A percentile compares a stretch with the other conserved stretches of the same genome.
phyloP scores from a whole-genome alignment of 202 grass and related monocot species.

The Hordeum pubiflorum region DNA sequence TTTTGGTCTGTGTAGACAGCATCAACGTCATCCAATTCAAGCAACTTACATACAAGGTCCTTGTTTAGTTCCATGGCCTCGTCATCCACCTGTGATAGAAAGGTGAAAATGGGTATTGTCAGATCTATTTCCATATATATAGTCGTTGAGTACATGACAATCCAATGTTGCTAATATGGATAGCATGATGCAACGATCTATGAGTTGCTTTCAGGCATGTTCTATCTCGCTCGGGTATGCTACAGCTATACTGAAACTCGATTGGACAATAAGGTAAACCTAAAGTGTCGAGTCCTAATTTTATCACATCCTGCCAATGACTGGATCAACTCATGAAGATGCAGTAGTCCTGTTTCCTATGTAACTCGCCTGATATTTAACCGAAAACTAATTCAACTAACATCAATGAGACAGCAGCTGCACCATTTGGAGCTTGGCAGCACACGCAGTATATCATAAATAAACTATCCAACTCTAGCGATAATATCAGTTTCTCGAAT shows the following conservation, averaged over 20 bases:
- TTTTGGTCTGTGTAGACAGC: conserved; percentile 86
- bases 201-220: background rate
- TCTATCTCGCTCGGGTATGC: background rate
- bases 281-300: background rate
- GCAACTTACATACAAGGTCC: conserved; percentile 71
- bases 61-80: conserved; percentile 95
- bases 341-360: background rate
- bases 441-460: background rate
- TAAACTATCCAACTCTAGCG: background rate
- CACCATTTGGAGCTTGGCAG: background rate
- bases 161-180: background rate
- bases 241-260: background rate
- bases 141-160: background rate
- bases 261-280: background rate
- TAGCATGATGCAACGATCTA: background rate
- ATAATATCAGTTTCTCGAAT: background rate
- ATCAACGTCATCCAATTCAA: conserved; percentile 94
- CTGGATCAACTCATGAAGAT: background rate
- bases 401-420: background rate
- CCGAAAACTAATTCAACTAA: background rate
- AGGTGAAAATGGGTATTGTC: background rate
- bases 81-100: conserved; percentile 54
- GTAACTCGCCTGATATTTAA: background rate
- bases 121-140: background rate
- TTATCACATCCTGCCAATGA: background rate